phyloP scores from a whole-genome alignment of 352 stramenopile genomes.

The Pythium dissimile region DNA sequence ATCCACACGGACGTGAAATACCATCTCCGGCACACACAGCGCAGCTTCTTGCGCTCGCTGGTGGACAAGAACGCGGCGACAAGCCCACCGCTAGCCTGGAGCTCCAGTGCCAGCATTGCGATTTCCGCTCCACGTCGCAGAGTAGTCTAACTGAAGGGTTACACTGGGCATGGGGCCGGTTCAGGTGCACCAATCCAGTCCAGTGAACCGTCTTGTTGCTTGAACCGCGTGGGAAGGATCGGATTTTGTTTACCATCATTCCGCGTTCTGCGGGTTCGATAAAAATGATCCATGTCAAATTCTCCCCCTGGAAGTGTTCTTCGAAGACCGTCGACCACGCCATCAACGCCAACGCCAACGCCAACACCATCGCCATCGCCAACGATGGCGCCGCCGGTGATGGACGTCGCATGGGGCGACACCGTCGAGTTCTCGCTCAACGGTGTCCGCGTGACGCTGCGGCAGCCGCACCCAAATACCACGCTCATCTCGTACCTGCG shows the following conservation, averaged over 20 bases:
- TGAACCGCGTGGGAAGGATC: not conserved
- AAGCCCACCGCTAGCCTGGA: not conserved
- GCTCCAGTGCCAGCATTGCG: constrained; percentile 8
- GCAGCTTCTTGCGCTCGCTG: constrained; percentile 38
- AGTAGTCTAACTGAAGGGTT: too few relatives aligned
- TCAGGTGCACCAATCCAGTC: too few relatives aligned
- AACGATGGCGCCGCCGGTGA: constrained; percentile 12
- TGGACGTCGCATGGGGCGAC: constrained; percentile 16
- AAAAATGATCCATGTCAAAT: constrained; percentile 4
- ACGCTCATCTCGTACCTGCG: constrained; percentile 66
- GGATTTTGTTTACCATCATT: constrained; percentile 17
- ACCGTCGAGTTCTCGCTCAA: constrained; percentile 23
- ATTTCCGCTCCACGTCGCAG: not conserved
- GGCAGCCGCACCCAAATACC: constrained; percentile 19
- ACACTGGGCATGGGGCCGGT: too few relatives aligned
- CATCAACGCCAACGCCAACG: not conserved
- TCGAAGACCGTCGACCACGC: not conserved
- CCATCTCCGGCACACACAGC: constrained; percentile 47
- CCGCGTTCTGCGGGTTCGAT: not conserved
- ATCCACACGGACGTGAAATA: constrained; percentile 53
- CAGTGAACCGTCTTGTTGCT: not conserved
- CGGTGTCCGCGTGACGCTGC: constrained; percentile 11
- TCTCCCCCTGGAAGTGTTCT: not conserved
- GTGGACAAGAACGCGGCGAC: constrained; percentile 38
- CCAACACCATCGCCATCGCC: not conserved